These are phyloP conservation scores for Apiospora phragmitis DNA, from an alignment of 2,329 filamentous ascomycete species.

Conservation along the genomic window DNA sequence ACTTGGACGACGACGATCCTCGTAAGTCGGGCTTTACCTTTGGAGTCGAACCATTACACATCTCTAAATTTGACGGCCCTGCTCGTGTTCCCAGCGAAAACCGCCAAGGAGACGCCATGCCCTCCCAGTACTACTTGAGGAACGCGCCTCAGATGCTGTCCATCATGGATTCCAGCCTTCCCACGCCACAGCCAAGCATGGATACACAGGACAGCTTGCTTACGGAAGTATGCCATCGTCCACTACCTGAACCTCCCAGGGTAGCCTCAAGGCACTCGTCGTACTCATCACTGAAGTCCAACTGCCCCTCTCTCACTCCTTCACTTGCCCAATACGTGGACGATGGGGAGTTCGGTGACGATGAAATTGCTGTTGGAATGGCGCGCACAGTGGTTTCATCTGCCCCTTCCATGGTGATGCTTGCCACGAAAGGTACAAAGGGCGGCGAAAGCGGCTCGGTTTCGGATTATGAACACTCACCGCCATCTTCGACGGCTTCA, in stretches of 20 bases:
- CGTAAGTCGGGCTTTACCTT: slow-evolving; percentile 19
- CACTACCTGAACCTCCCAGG: slow-evolving; percentile 30
- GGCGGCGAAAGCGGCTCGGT: slow-evolving; percentile 22
- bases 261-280: slow-evolving; percentile 25
- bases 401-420: slow-evolving; percentile 28
- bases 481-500: slow-evolving; percentile 24
- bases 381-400: slow-evolving; percentile 29
- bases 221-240: slow-evolving; percentile 23
- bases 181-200: slow-evolving; percentile 8
- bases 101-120: not conserved
- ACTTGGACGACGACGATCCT: not conserved
- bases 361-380: slow-evolving; percentile 29
- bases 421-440: slow-evolving; percentile 21
- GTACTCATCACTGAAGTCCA: slow-evolving; percentile 28
- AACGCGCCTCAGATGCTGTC: slow-evolving; percentile 19
- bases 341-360: slow-evolving; percentile 32
- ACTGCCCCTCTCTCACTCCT: slow-evolving; percentile 33
- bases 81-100: not conserved
- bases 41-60: slow-evolving; percentile 16
- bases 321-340: slow-evolving; percentile 32
- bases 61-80: slow-evolving; percentile 16
- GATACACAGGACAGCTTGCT: slow-evolving; percentile 6
- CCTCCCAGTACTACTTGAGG: slow-evolving; percentile 18
- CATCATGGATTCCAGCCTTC: not conserved
- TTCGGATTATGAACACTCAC: slow-evolving; percentile 32